Evolutionary conservation across 805 yeast genomes (phyloP).

Genomic region (Lachancea fermentati): DNA sequence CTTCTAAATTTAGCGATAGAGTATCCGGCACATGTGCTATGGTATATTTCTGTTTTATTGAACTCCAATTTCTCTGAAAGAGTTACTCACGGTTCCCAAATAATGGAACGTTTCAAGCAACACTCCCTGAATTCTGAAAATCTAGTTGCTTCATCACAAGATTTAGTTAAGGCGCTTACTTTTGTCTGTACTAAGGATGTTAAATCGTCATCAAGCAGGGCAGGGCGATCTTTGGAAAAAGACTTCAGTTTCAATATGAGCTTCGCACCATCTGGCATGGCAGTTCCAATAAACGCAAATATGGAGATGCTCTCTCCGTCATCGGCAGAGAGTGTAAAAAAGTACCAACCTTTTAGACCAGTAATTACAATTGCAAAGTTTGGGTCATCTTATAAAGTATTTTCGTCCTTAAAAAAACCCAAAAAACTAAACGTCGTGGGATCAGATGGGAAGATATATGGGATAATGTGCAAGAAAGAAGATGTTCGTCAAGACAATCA

Average conservation of each 20-base stretch:
- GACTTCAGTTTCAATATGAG: slow-evolving; percentile 41
- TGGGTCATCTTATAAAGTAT: slow-evolving; percentile 61
- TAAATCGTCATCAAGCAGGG: slow-evolving; percentile 19
- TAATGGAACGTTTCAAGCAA: slow-evolving; percentile 33
- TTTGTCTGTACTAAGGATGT: slow-evolving; percentile 25
- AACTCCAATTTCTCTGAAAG: slow-evolving; percentile 52
- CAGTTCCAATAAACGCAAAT: slow-evolving; percentile 68
- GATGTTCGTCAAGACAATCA: slow-evolving; percentile 95
- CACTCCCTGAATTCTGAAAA: slow-evolving; percentile 9
- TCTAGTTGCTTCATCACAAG: slow-evolving; percentile 20
- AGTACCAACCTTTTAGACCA: slow-evolving; percentile 42
- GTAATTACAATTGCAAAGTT: slow-evolving; percentile 55
- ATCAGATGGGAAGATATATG: slow-evolving; percentile 66
- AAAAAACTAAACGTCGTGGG: slow-evolving; percentile 71
- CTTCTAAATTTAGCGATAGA: slow-evolving; percentile 49
- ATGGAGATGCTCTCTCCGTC: slow-evolving; percentile 62
- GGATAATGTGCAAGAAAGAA: slow-evolving; percentile 79
- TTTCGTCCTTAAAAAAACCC: slow-evolving; percentile 84
- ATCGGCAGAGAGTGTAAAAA: slow-evolving; percentile 37
- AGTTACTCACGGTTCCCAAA: slow-evolving; percentile 40
- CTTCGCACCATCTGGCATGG: slow-evolving; percentile 46
- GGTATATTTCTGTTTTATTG: slow-evolving; percentile 60
- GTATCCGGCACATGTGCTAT: slow-evolving; percentile 81
- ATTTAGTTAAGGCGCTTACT: slow-evolving; percentile 19
- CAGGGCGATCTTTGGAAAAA: slow-evolving; percentile 30